Evolutionary conservation across 1,139 yeast genomes (phyloP).

Genomic region (Yamadazyma dushanensis): DNA sequence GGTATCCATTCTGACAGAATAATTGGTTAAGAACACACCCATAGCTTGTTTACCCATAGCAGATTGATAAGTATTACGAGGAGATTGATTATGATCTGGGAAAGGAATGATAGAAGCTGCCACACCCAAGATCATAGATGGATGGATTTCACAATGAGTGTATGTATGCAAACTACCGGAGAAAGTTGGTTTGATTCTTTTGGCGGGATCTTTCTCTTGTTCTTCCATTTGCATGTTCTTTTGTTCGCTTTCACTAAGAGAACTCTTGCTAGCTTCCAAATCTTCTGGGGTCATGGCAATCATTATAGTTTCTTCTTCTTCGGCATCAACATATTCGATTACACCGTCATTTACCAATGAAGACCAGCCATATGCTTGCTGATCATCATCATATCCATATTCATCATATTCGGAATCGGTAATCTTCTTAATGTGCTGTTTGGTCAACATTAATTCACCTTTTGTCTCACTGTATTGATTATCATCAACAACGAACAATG

Average conservation of each 20-base stretch:
- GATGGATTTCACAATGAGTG: constrained; percentile 99
- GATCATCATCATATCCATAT: constrained; percentile 58
- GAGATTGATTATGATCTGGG: constrained; percentile 99
- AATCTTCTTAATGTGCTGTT: constrained; percentile 76
- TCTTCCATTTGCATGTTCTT: constrained; percentile 48
- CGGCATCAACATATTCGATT: constrained; percentile 94
- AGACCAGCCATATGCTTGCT: constrained; percentile 75
- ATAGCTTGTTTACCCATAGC: constrained; percentile 99
- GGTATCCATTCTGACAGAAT: constrained; percentile 97
- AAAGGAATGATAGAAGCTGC: constrained; percentile 98
- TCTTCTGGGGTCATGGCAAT: constrained; percentile 99
- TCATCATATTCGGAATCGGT: constrained; percentile 64
- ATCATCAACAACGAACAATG: constrained; percentile 87
- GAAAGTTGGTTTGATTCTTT: constrained; percentile 76
- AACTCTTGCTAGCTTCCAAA: constrained; percentile 63
- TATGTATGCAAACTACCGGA: constrained; percentile 71
- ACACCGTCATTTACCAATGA: constrained; percentile 82
- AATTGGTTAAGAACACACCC: constrained; percentile 98
- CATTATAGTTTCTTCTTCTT: constrained; percentile 96
- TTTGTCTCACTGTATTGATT: constrained; percentile 72
- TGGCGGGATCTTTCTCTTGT: constrained; percentile 70
- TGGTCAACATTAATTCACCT: constrained; percentile 80
- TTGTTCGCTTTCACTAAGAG: constrained; percentile 48
- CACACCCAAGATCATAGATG: constrained; percentile 97
- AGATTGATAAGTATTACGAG: constrained; percentile 98